A percentile compares a stretch with the other conserved stretches of the same genome.
These are phyloP conservation scores for Anaeramoeba flamelloides DNA, from an alignment of 78 protist genomes.

Conservation along the genomic window DNA sequence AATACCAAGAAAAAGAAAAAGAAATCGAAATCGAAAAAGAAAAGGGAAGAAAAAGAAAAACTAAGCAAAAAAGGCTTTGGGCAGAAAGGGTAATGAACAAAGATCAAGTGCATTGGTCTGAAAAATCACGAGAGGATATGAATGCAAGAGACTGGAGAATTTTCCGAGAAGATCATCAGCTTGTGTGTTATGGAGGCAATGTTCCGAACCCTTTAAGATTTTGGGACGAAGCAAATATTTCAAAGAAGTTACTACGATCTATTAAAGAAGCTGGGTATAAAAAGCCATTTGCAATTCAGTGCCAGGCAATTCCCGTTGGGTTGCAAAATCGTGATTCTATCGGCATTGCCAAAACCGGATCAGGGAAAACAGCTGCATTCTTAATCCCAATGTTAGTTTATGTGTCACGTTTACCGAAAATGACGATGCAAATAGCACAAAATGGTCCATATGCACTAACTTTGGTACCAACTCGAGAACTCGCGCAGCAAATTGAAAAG, in stretches of 20 bases:
- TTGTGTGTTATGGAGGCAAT: constrained; percentile 44
- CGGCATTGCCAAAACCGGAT: constrained; percentile 4
- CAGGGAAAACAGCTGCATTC: constrained; percentile 67
- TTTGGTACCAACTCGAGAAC: constrained; percentile 59
- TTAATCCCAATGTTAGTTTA: constrained; percentile 44
- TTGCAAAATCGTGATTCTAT: constrained; percentile 2
- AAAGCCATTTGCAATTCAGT: constrained; percentile 68
- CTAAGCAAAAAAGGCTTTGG: too few relatives aligned
- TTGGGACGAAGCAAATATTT: constrained; percentile 37
- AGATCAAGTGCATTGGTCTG: constrained; percentile 56
- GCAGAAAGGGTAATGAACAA: too few relatives aligned
- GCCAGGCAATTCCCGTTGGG: constrained; percentile 43
- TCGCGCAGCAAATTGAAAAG: constrained; percentile 59
- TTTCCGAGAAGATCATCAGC: constrained; percentile 73
- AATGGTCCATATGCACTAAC: constrained; percentile 61
- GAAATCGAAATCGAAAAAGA: too few relatives aligned
- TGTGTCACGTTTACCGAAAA: constrained; percentile 29
- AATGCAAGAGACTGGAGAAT: constrained; percentile 88
- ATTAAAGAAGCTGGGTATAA: constrained; percentile 42
- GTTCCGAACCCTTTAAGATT: constrained; percentile 29
- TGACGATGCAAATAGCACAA: constrained; percentile 20
- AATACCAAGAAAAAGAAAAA: too few relatives aligned
- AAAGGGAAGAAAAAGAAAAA: too few relatives aligned
- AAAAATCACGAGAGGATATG: constrained; percentile 68
- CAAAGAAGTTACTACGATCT: constrained; percentile 18